Evolutionary conservation across 305 asterid genomes (phyloP).

Genomic region (Fraxinus sp.): DNA sequence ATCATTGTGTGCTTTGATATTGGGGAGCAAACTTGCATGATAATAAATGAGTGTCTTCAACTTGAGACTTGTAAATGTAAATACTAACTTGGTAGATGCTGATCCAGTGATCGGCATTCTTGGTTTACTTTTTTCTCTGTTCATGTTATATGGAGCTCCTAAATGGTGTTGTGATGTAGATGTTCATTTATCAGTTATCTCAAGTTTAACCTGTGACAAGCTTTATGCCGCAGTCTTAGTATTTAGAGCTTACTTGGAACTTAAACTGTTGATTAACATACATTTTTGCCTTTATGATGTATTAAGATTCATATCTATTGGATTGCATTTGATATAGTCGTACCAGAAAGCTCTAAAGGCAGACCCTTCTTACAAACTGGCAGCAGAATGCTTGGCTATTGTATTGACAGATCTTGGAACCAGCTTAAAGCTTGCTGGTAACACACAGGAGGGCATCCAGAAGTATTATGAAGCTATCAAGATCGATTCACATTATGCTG

Average conservation of each 20-base stretch:
- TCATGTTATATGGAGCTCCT: slow-evolving; percentile 14
- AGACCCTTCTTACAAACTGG: slow-evolving; percentile 81
- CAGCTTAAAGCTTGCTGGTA: slow-evolving; percentile 95
- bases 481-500: slow-evolving; percentile 92
- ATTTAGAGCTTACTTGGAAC: slow-evolving; percentile 15
- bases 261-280: slow-evolving; percentile 6
- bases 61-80: background rate
- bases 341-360: slow-evolving; percentile 86
- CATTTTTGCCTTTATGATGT: slow-evolving; percentile 14
- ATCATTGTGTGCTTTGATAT: background rate
- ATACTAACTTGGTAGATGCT: background rate
- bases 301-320: slow-evolving; percentile 12
- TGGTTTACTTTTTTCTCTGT: background rate
- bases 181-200: slow-evolving; percentile 16
- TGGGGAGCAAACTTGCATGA: background rate
- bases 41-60: background rate
- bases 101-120: background rate
- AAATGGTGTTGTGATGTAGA: background rate
- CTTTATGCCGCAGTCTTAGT: slow-evolving; percentile 1
- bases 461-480: slow-evolving; percentile 93
- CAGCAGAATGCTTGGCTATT: slow-evolving; percentile 91
- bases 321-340: slow-evolving; percentile 57
- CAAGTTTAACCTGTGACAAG: slow-evolving; percentile 8
- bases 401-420: slow-evolving; percentile 97
- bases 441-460: slow-evolving; percentile 91